A percentile compares a stretch with the other conserved stretches of the same genome.
phyloP scores from a whole-genome alignment of 2,329 filamentous ascomycete genomes.

The Beauveria sp. region DNA sequence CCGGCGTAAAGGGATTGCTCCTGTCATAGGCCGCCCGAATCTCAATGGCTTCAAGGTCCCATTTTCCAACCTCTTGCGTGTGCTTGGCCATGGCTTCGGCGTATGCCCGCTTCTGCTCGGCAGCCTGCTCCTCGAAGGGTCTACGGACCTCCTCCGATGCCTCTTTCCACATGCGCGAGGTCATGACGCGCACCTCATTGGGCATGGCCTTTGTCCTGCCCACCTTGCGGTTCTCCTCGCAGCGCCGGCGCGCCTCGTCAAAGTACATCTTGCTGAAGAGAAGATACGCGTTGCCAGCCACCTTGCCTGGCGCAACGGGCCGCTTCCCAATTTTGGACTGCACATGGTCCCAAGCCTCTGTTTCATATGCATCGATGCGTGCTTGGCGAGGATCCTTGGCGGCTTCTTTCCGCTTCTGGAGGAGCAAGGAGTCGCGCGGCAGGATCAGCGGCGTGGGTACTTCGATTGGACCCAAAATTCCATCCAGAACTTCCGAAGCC shows the following conservation, averaged over 20 bases:
- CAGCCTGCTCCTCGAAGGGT: slow-evolving; percentile 71
- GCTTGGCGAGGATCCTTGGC: slow-evolving; percentile 43
- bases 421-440: slow-evolving; percentile 45
- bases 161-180: slow-evolving; percentile 87
- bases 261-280: slow-evolving; percentile 77
- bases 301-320: slow-evolving; percentile 63
- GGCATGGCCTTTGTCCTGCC: slow-evolving; percentile 58
- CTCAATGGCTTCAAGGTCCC: slow-evolving; percentile 60
- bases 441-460: slow-evolving; percentile 69
- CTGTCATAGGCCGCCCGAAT: slow-evolving; percentile 45
- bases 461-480: slow-evolving; percentile 72
- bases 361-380: slow-evolving; percentile 50
- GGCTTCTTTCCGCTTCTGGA: slow-evolving; percentile 48
- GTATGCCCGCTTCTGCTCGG: slow-evolving; percentile 61
- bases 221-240: slow-evolving; percentile 55
- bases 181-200: slow-evolving; percentile 77
- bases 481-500: slow-evolving; percentile 76
- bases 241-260: slow-evolving; percentile 51
- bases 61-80: slow-evolving; percentile 55
- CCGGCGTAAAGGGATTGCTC: slow-evolving; percentile 39
- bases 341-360: slow-evolving; percentile 44
- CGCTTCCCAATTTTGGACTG: slow-evolving; percentile 60
- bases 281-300: slow-evolving; percentile 77
- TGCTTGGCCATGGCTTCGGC: slow-evolving; percentile 49
- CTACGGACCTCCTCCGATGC: slow-evolving; percentile 60